Conservation (phyloP, 208 protist species). For the Acanthamoeba castellanii region DNA sequence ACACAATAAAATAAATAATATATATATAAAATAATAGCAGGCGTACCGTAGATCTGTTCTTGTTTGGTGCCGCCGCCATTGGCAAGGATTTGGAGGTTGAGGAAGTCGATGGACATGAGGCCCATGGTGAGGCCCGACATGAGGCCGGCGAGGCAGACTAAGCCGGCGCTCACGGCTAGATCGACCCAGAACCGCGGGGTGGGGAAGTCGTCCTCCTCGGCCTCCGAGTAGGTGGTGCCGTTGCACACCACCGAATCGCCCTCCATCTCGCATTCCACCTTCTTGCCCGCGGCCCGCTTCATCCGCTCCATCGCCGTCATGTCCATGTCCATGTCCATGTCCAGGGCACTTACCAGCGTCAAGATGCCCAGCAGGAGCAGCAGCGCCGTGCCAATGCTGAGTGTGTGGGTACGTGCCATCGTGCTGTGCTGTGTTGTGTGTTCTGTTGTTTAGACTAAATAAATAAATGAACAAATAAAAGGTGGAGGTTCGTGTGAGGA, state of each 20-base stretch:
- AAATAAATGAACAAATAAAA: too few species aligned
- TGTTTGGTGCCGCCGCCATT: constrained; percentile 70
- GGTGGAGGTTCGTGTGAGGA: too few species aligned
- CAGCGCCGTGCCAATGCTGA: too few species aligned
- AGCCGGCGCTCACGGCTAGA: background rate
- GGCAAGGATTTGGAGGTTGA: constrained; percentile 74
- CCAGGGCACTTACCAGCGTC: background rate
- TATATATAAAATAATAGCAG: background rate
- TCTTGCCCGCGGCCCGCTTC: background rate
- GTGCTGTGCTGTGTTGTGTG: too few species aligned
- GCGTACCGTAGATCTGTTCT: constrained; percentile 72
- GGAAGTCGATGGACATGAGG: constrained; percentile 84
- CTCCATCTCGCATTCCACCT: background rate
- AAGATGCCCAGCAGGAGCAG: too few species aligned
- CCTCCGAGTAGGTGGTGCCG: background rate
- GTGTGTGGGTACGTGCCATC: too few species aligned
- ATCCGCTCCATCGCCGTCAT: background rate
- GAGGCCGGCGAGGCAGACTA: constrained; percentile 58
- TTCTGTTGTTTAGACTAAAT: too few species aligned
- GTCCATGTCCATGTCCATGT: background rate
- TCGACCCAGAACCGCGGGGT: constrained; percentile 70
- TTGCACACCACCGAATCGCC: constrained; percentile 42
- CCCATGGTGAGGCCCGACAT: constrained; percentile 88
- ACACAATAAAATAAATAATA: too few species aligned
- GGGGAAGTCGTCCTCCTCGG: constrained; percentile 27